Conservation (phyloP, 1,284 basidiomycete genomes). For the Austroboletus novae-zelandiae region DNA sequence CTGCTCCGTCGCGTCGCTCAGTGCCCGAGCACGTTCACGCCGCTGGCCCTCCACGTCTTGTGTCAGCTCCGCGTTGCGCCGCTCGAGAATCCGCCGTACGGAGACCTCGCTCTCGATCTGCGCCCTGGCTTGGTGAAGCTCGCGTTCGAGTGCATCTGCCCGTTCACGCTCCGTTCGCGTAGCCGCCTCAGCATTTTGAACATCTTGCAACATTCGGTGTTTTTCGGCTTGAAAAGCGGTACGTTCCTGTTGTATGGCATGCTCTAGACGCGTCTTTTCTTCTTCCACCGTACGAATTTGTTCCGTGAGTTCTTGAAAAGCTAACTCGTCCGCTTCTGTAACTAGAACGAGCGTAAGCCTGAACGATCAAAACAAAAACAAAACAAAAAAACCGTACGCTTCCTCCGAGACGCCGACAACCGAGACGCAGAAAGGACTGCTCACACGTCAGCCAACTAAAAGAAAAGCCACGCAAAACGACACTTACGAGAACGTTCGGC, state of each 20-base stretch:
- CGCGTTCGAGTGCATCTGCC: conserved; percentile 54
- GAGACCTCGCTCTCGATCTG: conserved; percentile 61
- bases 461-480: background rate
- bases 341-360: conserved; percentile 38
- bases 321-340: conserved; percentile 65
- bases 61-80: conserved; percentile 61
- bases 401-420: conserved; percentile 59
- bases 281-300: conserved; percentile 58
- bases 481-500: conserved; percentile 74
- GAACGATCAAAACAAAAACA: background rate
- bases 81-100: conserved; percentile 61
- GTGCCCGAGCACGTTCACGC: conserved; percentile 56
- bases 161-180: conserved; percentile 48
- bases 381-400: conserved; percentile 48
- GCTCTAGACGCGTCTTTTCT: conserved; percentile 52
- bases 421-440: conserved; percentile 70
- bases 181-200: conserved; percentile 40
- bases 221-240: conserved; percentile 53
- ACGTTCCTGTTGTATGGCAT: conserved; percentile 53
- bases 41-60: conserved; percentile 59
- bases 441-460: background rate
- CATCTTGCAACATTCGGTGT: conserved; percentile 44
- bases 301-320: conserved; percentile 65
- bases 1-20: conserved; percentile 69
- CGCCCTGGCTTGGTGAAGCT: conserved; percentile 60